Conservation (phyloP, 768 basidiomycete species). For the Collybiopsis luxurians region DNA sequence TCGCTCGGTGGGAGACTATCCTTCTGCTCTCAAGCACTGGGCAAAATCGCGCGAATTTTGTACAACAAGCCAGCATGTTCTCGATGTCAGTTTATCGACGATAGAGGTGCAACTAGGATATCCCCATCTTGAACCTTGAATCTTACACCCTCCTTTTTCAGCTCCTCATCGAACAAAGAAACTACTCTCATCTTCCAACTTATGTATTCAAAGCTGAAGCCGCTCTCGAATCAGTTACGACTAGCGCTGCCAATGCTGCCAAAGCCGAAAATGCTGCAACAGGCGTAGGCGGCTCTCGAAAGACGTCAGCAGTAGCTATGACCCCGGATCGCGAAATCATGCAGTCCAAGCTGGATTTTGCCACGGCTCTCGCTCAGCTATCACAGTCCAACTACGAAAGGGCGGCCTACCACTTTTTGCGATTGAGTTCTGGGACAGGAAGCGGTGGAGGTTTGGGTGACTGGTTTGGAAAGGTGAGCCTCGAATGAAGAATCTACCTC, state of each 20-base stretch:
- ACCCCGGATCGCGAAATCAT: constrained; percentile 65
- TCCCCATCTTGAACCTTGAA: not conserved
- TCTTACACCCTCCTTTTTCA: constrained; percentile 22
- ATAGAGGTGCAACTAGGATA: constrained; percentile 52
- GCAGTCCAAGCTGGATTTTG: constrained; percentile 79
- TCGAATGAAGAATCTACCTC: too few species aligned
- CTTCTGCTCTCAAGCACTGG: constrained; percentile 72
- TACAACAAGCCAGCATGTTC: constrained; percentile 85
- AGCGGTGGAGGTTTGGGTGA: constrained; percentile 51
- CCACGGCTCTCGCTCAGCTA: constrained; percentile 73
- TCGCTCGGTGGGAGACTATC: constrained; percentile 69
- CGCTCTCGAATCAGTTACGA: constrained; percentile 64
- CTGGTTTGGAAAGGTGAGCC: constrained; percentile 69
- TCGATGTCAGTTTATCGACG: constrained; percentile 87
- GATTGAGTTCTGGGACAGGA: constrained; percentile 56
- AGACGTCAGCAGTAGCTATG: constrained; percentile 28
- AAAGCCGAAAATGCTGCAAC: constrained; percentile 17
- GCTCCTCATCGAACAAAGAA: constrained; percentile 84
- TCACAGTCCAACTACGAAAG: constrained; percentile 74
- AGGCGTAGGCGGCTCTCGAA: constrained; percentile 15
- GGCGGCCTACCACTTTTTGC: constrained; percentile 72
- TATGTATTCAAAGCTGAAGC: constrained; percentile 97
- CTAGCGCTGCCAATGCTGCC: constrained; percentile 28
- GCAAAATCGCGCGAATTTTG: constrained; percentile 94
- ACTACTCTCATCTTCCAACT: constrained; percentile 84